Base-by-base conservation (phyloP, 1,284 basidiomycete genomes). In the Ustilago sp. region DNA sequence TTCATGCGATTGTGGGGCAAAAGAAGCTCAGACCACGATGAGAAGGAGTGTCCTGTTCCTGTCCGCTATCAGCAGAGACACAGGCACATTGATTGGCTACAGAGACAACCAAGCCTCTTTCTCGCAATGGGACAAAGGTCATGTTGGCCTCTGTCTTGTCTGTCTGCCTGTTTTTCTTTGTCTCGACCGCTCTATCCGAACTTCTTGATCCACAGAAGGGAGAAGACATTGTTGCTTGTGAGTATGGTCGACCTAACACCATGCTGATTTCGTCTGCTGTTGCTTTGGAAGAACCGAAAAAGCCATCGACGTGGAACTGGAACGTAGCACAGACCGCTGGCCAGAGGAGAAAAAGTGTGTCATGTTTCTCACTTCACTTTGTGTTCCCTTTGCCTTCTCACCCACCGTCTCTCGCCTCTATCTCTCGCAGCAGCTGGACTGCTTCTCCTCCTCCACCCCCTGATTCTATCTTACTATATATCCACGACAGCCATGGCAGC, bases 261-360 rank as follows among this genome's bases (percentile, higher is more conserved):
- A 13, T 38, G 2, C 15, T 45, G 7, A 17, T 17, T 50, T 32
- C 9, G 38, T 6, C 12, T 32, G 23, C 43, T 67, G 70, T 73
- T 60, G 36, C 57, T 73, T 73, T 73, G 64, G 70, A 73, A 73
- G 70, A 67, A 41, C 2, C 12, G 48, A 64, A 67, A 63, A 58
- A 63, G 11, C 2, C 13, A 47, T 52, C 68, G 64, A 73, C 70
- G 70, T 73, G 70, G 70, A 73, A 73, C 31, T 50, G 43, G 52
- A 54, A 32, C 32, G 28, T 34, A 38, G 38, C 48, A 50, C 48
- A 32, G 48, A 32, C 48, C 48, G 48, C 28, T 50, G 5, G 43
- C 43, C 43, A 45, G 43, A 17, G 43, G 43, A 31, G n/a, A 15
- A 50, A 50, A 47, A 11, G 28, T 54, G 52, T 54, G 52, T 54